These are phyloP conservation scores for Flaveria trinervia DNA, from an alignment of 129 eudicot species.

Conservation along the genomic window DNA sequence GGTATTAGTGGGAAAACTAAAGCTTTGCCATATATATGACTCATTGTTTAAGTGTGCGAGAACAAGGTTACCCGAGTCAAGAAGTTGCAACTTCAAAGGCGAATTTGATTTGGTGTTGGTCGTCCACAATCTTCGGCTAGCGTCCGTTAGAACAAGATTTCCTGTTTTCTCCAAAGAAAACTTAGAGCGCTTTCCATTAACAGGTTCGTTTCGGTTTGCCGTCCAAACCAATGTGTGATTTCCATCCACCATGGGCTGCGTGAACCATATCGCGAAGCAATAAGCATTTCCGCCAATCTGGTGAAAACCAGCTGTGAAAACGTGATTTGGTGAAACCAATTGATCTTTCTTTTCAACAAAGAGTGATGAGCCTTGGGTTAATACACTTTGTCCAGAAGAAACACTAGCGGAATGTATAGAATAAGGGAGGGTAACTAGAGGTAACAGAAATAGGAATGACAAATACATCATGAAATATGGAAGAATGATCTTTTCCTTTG, in stretches of 20 bases:
- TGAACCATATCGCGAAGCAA: constrained; percentile 30
- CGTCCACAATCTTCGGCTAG: constrained; percentile 32
- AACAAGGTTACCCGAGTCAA: constrained; percentile 47
- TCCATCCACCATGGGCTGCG: constrained; percentile 27
- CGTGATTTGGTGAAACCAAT: neutral
- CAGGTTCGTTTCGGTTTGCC: constrained; percentile 3
- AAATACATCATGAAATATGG: constrained; percentile 9
- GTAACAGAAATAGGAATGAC: neutral
- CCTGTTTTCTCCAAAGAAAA: neutral
- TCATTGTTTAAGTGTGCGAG: neutral
- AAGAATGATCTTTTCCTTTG: neutral
- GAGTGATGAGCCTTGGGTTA: constrained; percentile 14
- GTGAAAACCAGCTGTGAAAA: constrained; percentile 11
- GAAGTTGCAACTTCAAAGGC: constrained; percentile 28
- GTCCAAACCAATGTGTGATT: constrained; percentile 16
- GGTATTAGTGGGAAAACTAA: constrained; percentile 53
- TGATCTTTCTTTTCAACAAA: neutral
- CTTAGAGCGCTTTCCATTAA: constrained; percentile 5
- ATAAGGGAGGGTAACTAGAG: neutral
- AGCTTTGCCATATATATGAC: constrained; percentile 56
- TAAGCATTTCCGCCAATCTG: neutral
- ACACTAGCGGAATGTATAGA: neutral
- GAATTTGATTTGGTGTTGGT: constrained; percentile 27
- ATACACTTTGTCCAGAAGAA: neutral
- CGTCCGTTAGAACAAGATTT: constrained; percentile 15